Base-by-base conservation (phyloP, 1,284 basidiomycete species). In the Pterulicium gracile region DNA sequence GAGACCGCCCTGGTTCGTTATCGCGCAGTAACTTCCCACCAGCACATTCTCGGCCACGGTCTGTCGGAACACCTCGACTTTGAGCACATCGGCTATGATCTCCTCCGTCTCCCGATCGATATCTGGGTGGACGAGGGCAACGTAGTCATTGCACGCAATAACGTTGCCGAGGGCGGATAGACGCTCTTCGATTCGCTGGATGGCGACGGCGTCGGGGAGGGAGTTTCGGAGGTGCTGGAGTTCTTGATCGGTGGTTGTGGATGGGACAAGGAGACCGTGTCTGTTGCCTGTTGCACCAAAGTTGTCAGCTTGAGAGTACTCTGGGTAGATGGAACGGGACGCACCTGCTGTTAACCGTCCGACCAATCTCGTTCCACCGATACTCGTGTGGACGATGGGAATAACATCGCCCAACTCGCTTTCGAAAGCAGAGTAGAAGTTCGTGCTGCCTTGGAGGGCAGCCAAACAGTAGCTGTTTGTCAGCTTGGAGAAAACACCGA, bases 81-180 rank as follows among this genome's bases (percentile, higher is more conserved):
- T 97, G 55, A 99, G 78, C 10, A 97, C 92, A 65, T 99, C 96
- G 44, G 96, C 95, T 63, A 99, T 97, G 66, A 99, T 98, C 66
- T 98, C 96, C 62, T 99, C 96, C 4, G 96, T 99, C 69, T 99
- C 96, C 49, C 95, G 79, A 69, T 98, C 95, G 51, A 99, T 74
- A 57, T 99, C 96, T 12, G 96, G 96, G 65, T 97, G 93, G 17
- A 96, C 93, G 55, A 97, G 82, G 4, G 93, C 93, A 53, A 97
- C 93, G 59, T 96, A 88, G 72, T 98, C 95, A 65, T 99, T 98
- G 68, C 91, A 96, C 14, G 92, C 92, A 63, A 99, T 95, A 49
- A 98, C 96, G 61, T 99, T 99, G 15, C 95, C 95, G 20, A 99
- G 79, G 0, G 96, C 96, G 14, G 89, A 93, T 51, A 98, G 72